Base-by-base conservation (phyloP, 352 stramenopile species). In the Globisporangium splendens region DNA sequence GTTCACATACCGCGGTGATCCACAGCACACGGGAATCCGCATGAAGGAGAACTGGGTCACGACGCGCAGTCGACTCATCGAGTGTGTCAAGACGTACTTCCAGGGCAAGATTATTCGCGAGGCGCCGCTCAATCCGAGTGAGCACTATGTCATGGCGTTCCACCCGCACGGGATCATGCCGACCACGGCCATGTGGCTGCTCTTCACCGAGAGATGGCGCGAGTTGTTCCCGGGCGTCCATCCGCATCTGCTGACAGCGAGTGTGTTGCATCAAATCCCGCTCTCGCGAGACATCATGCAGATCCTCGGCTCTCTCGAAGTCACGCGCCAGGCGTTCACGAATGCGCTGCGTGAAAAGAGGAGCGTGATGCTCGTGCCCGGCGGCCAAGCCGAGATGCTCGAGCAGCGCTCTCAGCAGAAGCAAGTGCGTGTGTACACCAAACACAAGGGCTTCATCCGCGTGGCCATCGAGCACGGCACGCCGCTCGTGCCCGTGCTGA, bases 131-230 rank as follows among this genome's bases (percentile, higher is more conserved):
- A 75, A 91, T 33, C 70, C 83, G 0, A 39, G 73, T 15, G 66
- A 83, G 54, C 70, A 87, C 47, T 95, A 92, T 56, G 70, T 95
- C 21, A 64, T 92, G 54, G 73, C 74, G 28, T 91, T 93, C 56
- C 85, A 95, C 44, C 85, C 85, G 3, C 85, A 95, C 54, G 85
- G 85, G 24, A 88, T 93, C 56, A 87, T 89, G 67, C 67, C 85
- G 3, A 79, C 83, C 6, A 85, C 85, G 1, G 72, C 84, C 8
- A 83, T 86, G 63, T 95, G 83, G 83, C 69, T 95, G n/a, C 73
- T 83, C 58, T 91, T 91, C 56, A 89, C 68, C 3, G 63, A 77
- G 8, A 69, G 85, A 55, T 95, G 83, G 83, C 72, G 73, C 31
- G 56, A 63, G 17, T 54, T 89, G 18, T 93, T 91, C 63, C 85